Evolutionary conservation across 495 filamentous ascomycete genomes (phyloP).

Genomic region (Talaromyces wortmannii): DNA sequence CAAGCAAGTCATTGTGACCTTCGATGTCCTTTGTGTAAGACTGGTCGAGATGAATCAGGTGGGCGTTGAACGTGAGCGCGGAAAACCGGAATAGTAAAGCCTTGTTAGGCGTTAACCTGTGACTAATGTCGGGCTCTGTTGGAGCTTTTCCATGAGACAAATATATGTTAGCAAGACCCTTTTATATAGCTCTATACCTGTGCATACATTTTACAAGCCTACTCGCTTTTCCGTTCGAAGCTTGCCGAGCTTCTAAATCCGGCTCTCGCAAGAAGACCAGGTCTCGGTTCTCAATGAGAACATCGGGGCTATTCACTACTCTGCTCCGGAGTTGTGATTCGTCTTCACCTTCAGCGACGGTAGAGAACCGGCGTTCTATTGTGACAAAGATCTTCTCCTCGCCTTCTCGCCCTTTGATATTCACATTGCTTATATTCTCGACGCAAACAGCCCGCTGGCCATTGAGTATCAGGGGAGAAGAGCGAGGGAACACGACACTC

Average conservation of each 20-base stretch:
- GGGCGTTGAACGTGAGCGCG: slow-evolving; percentile 80
- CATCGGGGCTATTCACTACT: slow-evolving; percentile 36
- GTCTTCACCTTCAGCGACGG: slow-evolving; percentile 24
- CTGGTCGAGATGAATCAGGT: slow-evolving; percentile 76
- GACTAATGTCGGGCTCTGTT: slow-evolving; percentile 46
- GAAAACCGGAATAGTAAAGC: slow-evolving; percentile 77
- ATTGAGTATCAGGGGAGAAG: slow-evolving; percentile 30
- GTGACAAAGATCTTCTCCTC: slow-evolving; percentile 55
- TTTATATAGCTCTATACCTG: slow-evolving; percentile 2
- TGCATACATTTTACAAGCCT: slow-evolving; percentile 33
- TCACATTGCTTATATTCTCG: slow-evolving; percentile 59
- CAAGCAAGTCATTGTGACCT: slow-evolving; percentile 65
- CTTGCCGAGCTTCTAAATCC: slow-evolving; percentile 11
- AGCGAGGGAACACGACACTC: slow-evolving; percentile 22
- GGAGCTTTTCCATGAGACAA: slow-evolving; percentile 18
- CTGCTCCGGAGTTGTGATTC: slow-evolving; percentile 26
- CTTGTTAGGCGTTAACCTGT: slow-evolving; percentile 53
- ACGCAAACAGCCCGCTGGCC: slow-evolving; percentile 48
- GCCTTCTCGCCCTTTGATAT: slow-evolving; percentile 44
- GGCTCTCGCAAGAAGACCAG: slow-evolving; percentile 54
- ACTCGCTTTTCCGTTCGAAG: slow-evolving; percentile 2
- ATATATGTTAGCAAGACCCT: slow-evolving; percentile 12
- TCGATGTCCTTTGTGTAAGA: slow-evolving; percentile 63
- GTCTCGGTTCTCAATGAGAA: slow-evolving; percentile 46
- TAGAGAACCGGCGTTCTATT: slow-evolving; percentile 45